Base-by-base conservation (phyloP, 495 filamentous ascomycete genomes). In the Tuber melanosporum region DNA sequence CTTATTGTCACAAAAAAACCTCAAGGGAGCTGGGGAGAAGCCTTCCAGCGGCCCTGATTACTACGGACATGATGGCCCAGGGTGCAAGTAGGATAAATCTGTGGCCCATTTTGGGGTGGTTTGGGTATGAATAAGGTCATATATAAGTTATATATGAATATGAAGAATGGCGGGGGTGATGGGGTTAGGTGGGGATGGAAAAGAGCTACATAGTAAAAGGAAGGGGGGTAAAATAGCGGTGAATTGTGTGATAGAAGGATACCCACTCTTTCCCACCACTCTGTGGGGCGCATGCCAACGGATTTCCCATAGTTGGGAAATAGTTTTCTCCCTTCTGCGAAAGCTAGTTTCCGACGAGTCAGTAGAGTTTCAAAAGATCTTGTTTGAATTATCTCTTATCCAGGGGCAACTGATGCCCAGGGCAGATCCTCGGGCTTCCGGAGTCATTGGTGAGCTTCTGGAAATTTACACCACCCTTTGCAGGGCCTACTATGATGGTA, bases 191-290 rank as follows among this genome's bases (percentile, higher is more conserved):
- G 3, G 62, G 73, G 39, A 32, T 62, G 32, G 73, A 42, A 17
- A 42, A 42, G 1, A 26, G 15, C 6, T 17, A 73, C 49, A 22
- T 14, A 39, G 43, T 26, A 46, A 43, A 19, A 46, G 75, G 22
- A 17, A 19, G 36, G 36, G 57, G 26, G 47, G 6, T 66, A 12
- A 0, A 36, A 36, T 32, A 32, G 26, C 6, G 32, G n/a, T 32
- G 39, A 52, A 80, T 72, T 72, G 22, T 72, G 22, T 74, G 32
- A 9, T 74, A 41, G 45, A 75, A 81, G 73, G 22, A 72, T 81
- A 45, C 83, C 75, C 66, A 91, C 91, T 77, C 90, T 90, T 15
- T 86, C 87, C 92, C 92, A 95, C 92, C 92, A 95, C 76, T 87
- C 85, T 44, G 84, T 79, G 0, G 92, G 83, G 9, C 84, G 85